phyloP scores from a whole-genome alignment of 352 stramenopile species.

The Pythium sp. region DNA sequence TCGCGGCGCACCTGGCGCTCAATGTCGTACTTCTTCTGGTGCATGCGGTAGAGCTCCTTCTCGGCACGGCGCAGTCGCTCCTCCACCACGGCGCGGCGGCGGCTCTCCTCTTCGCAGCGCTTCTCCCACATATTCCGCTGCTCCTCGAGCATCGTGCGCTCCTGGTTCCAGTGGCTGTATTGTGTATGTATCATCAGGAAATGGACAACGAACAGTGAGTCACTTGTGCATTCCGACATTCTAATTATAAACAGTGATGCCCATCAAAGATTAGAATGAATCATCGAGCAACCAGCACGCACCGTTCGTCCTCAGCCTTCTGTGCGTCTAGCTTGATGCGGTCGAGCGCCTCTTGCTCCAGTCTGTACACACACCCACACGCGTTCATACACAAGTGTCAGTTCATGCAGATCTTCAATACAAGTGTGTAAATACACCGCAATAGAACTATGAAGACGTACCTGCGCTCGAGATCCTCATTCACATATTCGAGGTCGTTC shows the following conservation, averaged over 20 bases:
- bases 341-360: slow-evolving; percentile 82
- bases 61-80: slow-evolving; percentile 78
- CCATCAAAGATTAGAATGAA: slow-evolving; percentile 3
- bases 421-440: not conserved
- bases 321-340: slow-evolving; percentile 80
- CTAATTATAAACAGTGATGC: slow-evolving; percentile 6
- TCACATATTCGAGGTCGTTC: slow-evolving; percentile 87
- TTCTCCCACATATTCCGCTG: slow-evolving; percentile 68
- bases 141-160: slow-evolving; percentile 57
- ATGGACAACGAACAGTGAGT: not conserved
- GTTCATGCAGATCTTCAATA: not conserved
- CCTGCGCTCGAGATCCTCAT: slow-evolving; percentile 81
- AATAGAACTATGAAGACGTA: slow-evolving; percentile 9
- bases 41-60: slow-evolving; percentile 88
- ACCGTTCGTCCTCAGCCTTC: slow-evolving; percentile 84
- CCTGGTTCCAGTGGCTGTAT: slow-evolving; percentile 60
- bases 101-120: slow-evolving; percentile 73
- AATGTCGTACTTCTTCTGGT: slow-evolving; percentile 90
- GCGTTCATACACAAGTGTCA: not conserved
- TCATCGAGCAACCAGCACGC: slow-evolving; percentile 14
- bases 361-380: slow-evolving; percentile 13
- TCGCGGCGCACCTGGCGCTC: slow-evolving; percentile 79
- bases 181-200: not conserved
- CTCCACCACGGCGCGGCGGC: slow-evolving; percentile 66
- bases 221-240: not conserved